phyloP scores from a whole-genome alignment of 164 flowering plant species.

The Houttuynia cordata region DNA sequence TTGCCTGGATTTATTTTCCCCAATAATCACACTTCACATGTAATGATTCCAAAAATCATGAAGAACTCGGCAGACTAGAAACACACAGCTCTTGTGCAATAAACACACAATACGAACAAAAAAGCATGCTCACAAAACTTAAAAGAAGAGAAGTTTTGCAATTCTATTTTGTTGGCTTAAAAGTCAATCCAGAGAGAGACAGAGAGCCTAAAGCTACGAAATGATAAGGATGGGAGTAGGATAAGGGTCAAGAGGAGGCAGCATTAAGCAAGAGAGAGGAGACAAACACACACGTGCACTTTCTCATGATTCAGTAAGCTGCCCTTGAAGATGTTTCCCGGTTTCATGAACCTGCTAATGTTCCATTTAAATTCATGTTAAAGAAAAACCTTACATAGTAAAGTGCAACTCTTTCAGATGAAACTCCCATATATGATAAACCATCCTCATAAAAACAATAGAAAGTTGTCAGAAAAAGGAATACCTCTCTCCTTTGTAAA shows the following conservation, averaged over 20 bases:
- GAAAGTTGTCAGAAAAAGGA: conserved; percentile 2
- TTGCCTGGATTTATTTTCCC: no score
- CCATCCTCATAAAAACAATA: conserved; percentile 7
- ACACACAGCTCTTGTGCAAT: no score
- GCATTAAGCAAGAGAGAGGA: conserved; percentile 68
- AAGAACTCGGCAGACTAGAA: no score
- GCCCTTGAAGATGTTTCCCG: conserved; percentile 74
- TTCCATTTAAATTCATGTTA: conserved; percentile 86
- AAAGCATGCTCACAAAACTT: not conserved
- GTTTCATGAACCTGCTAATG: conserved; percentile 85
- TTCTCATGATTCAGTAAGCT: conserved; percentile 92
- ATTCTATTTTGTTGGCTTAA: conserved; percentile 5
- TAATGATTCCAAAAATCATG: no score
- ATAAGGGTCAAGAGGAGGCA: conserved; percentile 52
- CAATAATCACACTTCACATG: no score
- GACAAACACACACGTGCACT: conserved; percentile 97
- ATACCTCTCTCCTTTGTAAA: conserved; percentile 13
- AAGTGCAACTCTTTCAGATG: conserved; percentile 27
- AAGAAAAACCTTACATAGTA: conserved; percentile 34
- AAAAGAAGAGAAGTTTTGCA: conserved; percentile 2
- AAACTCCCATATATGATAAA: conserved; percentile 11
- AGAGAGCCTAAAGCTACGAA: conserved; percentile 16
- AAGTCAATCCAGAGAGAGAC: conserved; percentile 9
- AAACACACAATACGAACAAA: no score
- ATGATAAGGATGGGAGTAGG: conserved; percentile 29